Percentiles rank a stretch among this genome's conserved stretches.
Evolutionary conservation across 148 eudicot genomes (phyloP).

Genomic region (Suaeda aralocaspica): DNA sequence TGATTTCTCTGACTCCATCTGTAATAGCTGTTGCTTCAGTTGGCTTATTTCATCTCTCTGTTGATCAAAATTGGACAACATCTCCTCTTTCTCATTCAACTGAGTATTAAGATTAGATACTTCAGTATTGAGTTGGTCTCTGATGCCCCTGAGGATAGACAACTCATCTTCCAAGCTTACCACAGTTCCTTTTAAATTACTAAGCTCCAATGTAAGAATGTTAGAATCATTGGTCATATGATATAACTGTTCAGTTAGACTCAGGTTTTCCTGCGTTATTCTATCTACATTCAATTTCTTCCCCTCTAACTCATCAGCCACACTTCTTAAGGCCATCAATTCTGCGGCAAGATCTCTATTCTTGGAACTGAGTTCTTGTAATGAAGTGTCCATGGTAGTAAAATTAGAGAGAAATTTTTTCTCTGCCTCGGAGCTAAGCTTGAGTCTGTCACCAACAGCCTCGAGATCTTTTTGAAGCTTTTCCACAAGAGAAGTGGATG

Average conservation of each 20-base stretch:
- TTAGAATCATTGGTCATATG: constrained; percentile 43
- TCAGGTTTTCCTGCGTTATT: constrained; percentile 50
- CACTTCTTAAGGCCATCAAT: constrained; percentile 39
- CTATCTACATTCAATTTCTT: constrained; percentile 39
- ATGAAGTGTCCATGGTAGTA: constrained; percentile 45
- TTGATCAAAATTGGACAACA: constrained; percentile 19
- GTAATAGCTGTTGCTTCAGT: constrained; percentile 19
- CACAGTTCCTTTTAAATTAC: constrained; percentile 43
- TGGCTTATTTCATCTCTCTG: constrained; percentile 27
- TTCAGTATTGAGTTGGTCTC: constrained; percentile 41
- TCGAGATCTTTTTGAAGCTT: constrained; percentile 61
- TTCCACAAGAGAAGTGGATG: constrained; percentile 40
- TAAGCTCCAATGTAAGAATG: constrained; percentile 50
- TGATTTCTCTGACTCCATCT: constrained; percentile 30
- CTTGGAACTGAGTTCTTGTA: constrained; percentile 49
- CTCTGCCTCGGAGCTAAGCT: constrained; percentile 49
- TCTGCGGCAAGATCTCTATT: constrained; percentile 47
- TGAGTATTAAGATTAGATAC: constrained; percentile 36
- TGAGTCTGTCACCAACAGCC: constrained; percentile 45
- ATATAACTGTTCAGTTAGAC: constrained; percentile 35
- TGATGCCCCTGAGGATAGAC: constrained; percentile 41
- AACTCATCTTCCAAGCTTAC: constrained; percentile 54
- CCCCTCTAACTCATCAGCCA: constrained; percentile 52
- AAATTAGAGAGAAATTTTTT: constrained; percentile 57
- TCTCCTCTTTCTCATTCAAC: constrained; percentile 32